A percentile compares a stretch with the other conserved stretches of the same genome.
These are phyloP conservation scores for Tetradesmus lagerheimii DNA, from an alignment of 139 green algal genomes.

Conservation along the genomic window DNA sequence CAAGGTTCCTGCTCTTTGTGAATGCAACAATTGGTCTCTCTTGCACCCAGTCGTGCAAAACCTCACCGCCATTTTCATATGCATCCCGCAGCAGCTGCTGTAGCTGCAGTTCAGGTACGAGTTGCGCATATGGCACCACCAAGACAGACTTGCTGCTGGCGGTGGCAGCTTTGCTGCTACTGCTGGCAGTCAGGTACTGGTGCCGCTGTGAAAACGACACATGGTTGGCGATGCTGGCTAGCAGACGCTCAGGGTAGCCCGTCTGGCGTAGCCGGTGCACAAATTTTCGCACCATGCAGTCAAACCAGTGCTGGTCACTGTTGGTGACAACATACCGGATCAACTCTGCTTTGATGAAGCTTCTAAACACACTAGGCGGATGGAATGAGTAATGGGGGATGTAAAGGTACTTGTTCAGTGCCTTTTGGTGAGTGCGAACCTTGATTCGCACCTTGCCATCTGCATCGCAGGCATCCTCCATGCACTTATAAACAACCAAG, in stretches of 20 bases:
- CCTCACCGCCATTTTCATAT: no score
- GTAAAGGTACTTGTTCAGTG: slow-evolving; percentile 29
- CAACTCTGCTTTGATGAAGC: slow-evolving; percentile 31
- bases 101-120: no score
- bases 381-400: slow-evolving; percentile 12
- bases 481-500: slow-evolving; percentile 28
- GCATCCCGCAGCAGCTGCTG: no score
- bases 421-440: slow-evolving; percentile 14
- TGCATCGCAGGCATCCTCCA: slow-evolving; percentile 4
- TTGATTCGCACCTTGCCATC: background rate
- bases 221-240: background rate
- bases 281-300: slow-evolving; percentile 20
- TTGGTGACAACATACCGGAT: slow-evolving; percentile 25
- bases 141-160: background rate
- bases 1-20: no score
- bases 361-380: slow-evolving; percentile 2
- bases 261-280: background rate
- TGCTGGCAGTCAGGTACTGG: background rate
- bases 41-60: no score
- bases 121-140: background rate
- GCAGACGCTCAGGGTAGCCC: background rate
- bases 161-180: background rate
- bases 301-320: slow-evolving; percentile 5
- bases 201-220: background rate
- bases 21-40: no score